A percentile compares a stretch with the other conserved stretches of the same genome.
phyloP scores from a whole-genome alignment of 148 eudicot genomes.

The Vaccinium macrocarpon region DNA sequence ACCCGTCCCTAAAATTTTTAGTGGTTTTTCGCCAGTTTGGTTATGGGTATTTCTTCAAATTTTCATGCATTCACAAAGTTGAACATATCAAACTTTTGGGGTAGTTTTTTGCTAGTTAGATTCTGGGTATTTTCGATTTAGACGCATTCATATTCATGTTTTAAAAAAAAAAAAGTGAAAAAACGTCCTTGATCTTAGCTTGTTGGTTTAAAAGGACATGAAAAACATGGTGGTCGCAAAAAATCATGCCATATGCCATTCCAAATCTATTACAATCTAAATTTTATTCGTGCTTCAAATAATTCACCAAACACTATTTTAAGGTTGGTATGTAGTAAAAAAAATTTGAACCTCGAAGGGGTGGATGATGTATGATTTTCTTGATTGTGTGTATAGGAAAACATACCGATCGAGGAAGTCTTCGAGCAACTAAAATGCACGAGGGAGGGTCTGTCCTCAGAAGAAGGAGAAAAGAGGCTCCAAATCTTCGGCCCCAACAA shows the following conservation, averaged over 20 bases:
- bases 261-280: not conserved
- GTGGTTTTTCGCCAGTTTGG: too few species aligned
- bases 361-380: not conserved
- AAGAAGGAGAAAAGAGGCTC: constrained; percentile 58
- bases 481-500: constrained; percentile 67
- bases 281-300: not conserved
- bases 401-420: constrained; percentile 58
- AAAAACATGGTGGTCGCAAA: not conserved
- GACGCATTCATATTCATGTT: too few species aligned
- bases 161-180: too few species aligned
- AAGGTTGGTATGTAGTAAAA: not conserved
- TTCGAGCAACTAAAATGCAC: constrained; percentile 53
- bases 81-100: too few species aligned
- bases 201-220: not conserved
- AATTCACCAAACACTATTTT: not conserved
- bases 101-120: too few species aligned
- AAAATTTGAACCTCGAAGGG: not conserved
- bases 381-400: constrained; percentile 35
- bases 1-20: too few species aligned
- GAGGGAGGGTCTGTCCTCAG: constrained; percentile 48
- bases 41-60: too few species aligned
- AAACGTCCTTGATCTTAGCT: too few species aligned
- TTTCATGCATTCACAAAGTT: too few species aligned
- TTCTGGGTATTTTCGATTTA: too few species aligned
- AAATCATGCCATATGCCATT: not conserved